Evolutionary conservation across 1,284 basidiomycete species (phyloP).

Genomic region (Moniliella sp.): DNA sequence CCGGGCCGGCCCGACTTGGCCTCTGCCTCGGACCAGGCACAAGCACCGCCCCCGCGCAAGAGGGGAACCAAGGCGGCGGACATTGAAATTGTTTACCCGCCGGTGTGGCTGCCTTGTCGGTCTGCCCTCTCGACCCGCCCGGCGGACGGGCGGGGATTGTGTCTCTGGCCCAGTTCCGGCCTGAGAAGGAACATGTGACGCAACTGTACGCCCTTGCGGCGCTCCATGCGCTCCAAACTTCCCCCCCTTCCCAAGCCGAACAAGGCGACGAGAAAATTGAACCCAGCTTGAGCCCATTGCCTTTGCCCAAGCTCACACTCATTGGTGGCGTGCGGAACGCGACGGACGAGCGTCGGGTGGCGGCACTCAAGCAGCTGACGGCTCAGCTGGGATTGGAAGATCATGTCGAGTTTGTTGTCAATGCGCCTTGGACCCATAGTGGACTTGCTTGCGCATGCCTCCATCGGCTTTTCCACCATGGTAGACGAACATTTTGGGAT

Average conservation of each 20-base stretch:
- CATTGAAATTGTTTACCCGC: slow-evolving; percentile 54
- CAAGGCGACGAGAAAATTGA: slow-evolving; percentile 32
- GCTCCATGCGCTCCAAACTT: slow-evolving; percentile 42
- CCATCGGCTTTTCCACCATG: slow-evolving; percentile 84
- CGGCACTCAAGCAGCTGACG: slow-evolving; percentile 44
- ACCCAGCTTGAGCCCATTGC: too few relatives aligned
- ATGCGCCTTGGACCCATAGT: slow-evolving; percentile 59
- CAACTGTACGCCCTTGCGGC: slow-evolving; percentile 53
- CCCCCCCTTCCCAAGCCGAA: slow-evolving; percentile 40
- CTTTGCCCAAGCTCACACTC: slow-evolving; percentile 42
- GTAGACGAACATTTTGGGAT: slow-evolving; percentile 97
- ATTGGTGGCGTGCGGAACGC: slow-evolving; percentile 64
- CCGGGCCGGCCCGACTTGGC: too few relatives aligned
- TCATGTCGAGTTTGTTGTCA: slow-evolving; percentile 46
- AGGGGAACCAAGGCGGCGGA: too few relatives aligned
- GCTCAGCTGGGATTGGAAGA: slow-evolving; percentile 49
- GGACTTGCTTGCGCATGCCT: slow-evolving; percentile 48
- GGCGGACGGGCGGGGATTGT: slow-evolving; percentile 6
- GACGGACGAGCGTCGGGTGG: slow-evolving; percentile 52
- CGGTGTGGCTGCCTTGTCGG: slow-evolving; percentile 54
- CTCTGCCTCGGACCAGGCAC: neutral
- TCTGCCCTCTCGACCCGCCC: slow-evolving; percentile 42
- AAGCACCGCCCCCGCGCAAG: too few relatives aligned
- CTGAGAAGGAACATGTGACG: slow-evolving; percentile 76
- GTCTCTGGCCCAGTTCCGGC: slow-evolving; percentile 50